phyloP scores from a whole-genome alignment of 2,329 filamentous ascomycete genomes.

The Rhinocladiella mackenziei region DNA sequence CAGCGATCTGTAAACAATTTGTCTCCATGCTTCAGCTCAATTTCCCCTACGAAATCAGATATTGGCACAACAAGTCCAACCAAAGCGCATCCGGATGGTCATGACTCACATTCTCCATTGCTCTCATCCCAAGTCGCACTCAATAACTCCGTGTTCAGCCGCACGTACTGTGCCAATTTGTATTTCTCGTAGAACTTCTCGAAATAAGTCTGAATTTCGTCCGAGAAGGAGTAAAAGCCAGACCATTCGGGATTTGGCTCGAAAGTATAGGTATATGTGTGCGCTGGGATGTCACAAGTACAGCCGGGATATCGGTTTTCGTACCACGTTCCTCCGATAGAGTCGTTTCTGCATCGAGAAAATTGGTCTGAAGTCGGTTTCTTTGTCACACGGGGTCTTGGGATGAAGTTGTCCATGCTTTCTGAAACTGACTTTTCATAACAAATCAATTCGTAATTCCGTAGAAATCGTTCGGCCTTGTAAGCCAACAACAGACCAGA shows the following conservation, averaged over 20 bases:
- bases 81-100: too few species aligned
- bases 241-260: conserved; percentile 34
- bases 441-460: conserved; percentile 23
- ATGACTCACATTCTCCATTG: conserved; percentile 36
- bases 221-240: conserved; percentile 26
- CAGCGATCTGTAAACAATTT: conserved; percentile 12
- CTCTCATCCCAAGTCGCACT: conserved; percentile 32
- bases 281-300: conserved; percentile 40
- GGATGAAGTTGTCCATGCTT: too few species aligned
- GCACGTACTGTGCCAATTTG: conserved; percentile 29
- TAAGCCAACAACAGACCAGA: conserved; percentile 31
- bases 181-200: conserved; percentile 25
- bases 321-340: conserved; percentile 34
- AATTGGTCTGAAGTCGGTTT: too few species aligned
- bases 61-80: too few species aligned
- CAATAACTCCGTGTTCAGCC: conserved; percentile 29
- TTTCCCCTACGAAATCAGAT: conserved; percentile 8
- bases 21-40: conserved; percentile 7
- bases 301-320: conserved; percentile 30
- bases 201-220: conserved; percentile 32
- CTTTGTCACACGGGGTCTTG: too few species aligned
- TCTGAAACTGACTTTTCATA: too few species aligned
- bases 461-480: conserved; percentile 16
- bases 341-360: too few species aligned
- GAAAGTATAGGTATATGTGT: conserved; percentile 36